Evolutionary conservation across 257 asterid genomes (phyloP).

Genomic region (Penstemon barbatus): DNA sequence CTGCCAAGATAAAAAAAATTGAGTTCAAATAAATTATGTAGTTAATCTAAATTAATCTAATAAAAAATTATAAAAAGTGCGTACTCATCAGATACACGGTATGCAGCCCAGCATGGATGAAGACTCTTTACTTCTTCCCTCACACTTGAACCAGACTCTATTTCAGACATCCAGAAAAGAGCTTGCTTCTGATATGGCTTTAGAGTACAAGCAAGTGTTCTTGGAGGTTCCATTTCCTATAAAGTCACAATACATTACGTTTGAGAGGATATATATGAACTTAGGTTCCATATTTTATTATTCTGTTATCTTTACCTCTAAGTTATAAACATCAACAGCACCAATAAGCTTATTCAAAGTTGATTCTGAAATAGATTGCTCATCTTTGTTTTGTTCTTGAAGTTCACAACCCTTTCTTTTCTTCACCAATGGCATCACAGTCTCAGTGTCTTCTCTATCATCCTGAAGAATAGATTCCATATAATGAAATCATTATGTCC

Average conservation of each 20-base stretch:
- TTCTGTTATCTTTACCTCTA: conserved; percentile 46
- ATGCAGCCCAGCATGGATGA: conserved; percentile 95
- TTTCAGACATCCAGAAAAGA: conserved; percentile 81
- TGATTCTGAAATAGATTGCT: conserved; percentile 60
- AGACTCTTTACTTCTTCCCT: conserved; percentile 66
- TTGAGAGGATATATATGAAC: neutral
- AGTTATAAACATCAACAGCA: conserved; percentile 69
- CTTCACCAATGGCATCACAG: conserved; percentile 46
- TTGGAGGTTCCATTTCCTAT: conserved; percentile 82
- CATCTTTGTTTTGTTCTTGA: conserved; percentile 47
- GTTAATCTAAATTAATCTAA: neutral
- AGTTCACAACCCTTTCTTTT: conserved; percentile 48
- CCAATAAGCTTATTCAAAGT: conserved; percentile 82
- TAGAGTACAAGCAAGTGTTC: conserved; percentile 60
- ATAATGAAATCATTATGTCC: no score
- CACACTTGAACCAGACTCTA: conserved; percentile 52
- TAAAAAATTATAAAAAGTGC: conserved; percentile 26
- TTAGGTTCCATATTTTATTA: neutral
- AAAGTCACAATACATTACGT: conserved; percentile 16
- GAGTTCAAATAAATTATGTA: neutral
- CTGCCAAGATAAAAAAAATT: conserved; percentile 36
- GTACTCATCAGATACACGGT: conserved; percentile 76
- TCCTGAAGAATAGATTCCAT: conserved; percentile 38
- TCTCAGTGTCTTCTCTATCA: conserved; percentile 34
- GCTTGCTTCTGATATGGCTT: conserved; percentile 89